These are phyloP conservation scores for Phellinidium pouzarii DNA, from an alignment of 1,284 basidiomycete genomes.

Conservation along the genomic window DNA sequence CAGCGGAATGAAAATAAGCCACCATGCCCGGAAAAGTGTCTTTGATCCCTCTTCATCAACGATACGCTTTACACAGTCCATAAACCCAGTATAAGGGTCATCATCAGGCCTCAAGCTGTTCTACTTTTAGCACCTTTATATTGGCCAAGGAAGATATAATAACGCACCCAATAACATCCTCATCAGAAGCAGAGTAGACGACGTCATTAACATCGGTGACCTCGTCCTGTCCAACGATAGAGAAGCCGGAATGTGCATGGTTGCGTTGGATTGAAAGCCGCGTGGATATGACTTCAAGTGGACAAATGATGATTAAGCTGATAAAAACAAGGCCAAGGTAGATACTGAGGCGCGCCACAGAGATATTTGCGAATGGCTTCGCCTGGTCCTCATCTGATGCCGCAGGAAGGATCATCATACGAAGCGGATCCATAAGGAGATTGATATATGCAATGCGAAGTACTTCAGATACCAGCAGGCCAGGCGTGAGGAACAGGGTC, in stretches of 20 bases:
- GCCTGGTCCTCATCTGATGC: conserved; percentile 34
- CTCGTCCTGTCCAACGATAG: conserved; percentile 64
- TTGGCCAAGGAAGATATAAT: not conserved
- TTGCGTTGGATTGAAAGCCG: conserved; percentile 82
- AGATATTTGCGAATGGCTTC: conserved; percentile 28
- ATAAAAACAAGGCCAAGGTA: conserved; percentile 57
- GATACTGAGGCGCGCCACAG: conserved; percentile 38
- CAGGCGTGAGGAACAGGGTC: conserved; percentile 79
- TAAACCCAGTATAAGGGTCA: conserved; percentile 78
- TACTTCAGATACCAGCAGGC: conserved; percentile 65
- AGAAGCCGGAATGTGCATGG: conserved; percentile 63
- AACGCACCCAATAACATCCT: conserved; percentile 81
- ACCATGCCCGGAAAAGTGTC: conserved; percentile 82
- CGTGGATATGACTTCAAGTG: conserved; percentile 78
- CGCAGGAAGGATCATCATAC: conserved; percentile 60
- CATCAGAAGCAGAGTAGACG: conserved; percentile 69
- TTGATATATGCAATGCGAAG: conserved; percentile 63
- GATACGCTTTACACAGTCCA: conserved; percentile 75
- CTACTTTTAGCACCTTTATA: not conserved
- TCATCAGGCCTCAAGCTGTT: conserved; percentile 39
- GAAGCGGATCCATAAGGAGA: conserved; percentile 59
- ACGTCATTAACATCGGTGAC: conserved; percentile 61
- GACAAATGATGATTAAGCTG: conserved; percentile 63
- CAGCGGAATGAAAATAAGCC: conserved; percentile 36
- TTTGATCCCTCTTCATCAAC: conserved; percentile 77